Evolutionary conservation across 495 filamentous ascomycete species (phyloP), one percentile per base, ranked within the genome.

Genomic region (Paragyromitra xinjiangensis): DNA sequence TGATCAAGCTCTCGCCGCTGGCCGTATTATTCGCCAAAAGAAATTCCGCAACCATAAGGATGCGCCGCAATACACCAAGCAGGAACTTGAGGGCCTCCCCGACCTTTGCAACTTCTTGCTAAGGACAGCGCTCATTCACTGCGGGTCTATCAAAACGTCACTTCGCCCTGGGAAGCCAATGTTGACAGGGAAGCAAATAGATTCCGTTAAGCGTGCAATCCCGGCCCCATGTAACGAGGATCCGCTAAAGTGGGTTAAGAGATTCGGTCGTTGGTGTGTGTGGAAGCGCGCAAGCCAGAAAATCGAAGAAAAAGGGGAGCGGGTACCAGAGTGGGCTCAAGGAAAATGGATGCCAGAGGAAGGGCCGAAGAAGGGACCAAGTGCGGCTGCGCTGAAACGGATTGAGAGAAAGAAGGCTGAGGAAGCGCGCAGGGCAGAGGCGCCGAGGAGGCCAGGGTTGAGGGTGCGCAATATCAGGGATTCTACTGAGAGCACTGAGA

Each of bases 211-310:
- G 64, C 85, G 87, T 34, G 90, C 90, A 3, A 91, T 93, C 40
- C 91, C 91, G 0, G 89, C 90, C 11, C 80, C 80, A 82, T 86
- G 86, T 26, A 83, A 86, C 61, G 88, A 88, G 39, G 90, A 93
- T 53, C 90, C 91, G 9, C 81, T 92, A 3, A 87, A 88, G 12
- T 83, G 88, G 50, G 86, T 89, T 67, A 87, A 89, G 68, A 87
- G 73, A 29, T 92, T 93, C 75, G 91, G 90, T 2, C 86, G 91
- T 24, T 93, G 91, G 91, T 88, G 88, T 50, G 87, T 90, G 26
- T 92, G 91, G 91, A 93, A 93, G 79, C 90, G 90, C 64, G 91
- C 91, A 3, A 90, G 91, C 75, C 59, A 26, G 39, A 78, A 75
- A 44, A 71, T 81, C 34, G 75, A 79, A 39, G 61, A 78, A 12